phyloP scores from a whole-genome alignment of 169 alveolate genomes.

The Plasmodium gaboni region DNA sequence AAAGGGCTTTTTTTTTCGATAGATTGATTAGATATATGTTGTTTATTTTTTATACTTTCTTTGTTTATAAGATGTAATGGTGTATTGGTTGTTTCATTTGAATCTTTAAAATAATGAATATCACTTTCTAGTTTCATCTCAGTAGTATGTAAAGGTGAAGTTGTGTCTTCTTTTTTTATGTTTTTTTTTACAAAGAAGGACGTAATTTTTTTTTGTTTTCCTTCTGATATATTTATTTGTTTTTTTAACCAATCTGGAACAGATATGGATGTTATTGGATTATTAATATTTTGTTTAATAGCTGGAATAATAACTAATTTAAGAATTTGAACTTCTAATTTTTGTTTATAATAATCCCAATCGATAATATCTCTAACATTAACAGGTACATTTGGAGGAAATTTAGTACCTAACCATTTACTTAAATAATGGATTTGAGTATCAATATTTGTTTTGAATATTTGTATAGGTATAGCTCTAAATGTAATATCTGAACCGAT shows the following conservation, averaged over 20 bases:
- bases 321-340: constrained; percentile 93
- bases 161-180: constrained; percentile 66
- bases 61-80: not conserved
- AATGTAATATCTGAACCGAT: constrained; percentile 95
- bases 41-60: not conserved
- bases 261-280: constrained; percentile 95
- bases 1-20: constrained; percentile 39
- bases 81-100: not conserved
- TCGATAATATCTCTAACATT: constrained; percentile 95
- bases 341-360: constrained; percentile 97
- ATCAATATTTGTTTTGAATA: constrained; percentile 90
- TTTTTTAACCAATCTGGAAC: constrained; percentile 96
- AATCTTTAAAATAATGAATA: not conserved
- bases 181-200: constrained; percentile 76
- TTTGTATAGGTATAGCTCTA: constrained; percentile 96
- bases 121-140: not conserved
- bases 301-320: constrained; percentile 97
- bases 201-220: constrained; percentile 71
- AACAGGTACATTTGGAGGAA: constrained; percentile 88
- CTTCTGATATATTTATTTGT: constrained; percentile 78
- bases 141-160: not conserved
- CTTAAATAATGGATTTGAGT: constrained; percentile 85
- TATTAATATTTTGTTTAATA: constrained; percentile 93
- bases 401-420: constrained; percentile 88
- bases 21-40: constrained; percentile 5